These are phyloP conservation scores for Rhizopogon sp. DNA, from an alignment of 768 basidiomycete genomes.

Conservation along the genomic window DNA sequence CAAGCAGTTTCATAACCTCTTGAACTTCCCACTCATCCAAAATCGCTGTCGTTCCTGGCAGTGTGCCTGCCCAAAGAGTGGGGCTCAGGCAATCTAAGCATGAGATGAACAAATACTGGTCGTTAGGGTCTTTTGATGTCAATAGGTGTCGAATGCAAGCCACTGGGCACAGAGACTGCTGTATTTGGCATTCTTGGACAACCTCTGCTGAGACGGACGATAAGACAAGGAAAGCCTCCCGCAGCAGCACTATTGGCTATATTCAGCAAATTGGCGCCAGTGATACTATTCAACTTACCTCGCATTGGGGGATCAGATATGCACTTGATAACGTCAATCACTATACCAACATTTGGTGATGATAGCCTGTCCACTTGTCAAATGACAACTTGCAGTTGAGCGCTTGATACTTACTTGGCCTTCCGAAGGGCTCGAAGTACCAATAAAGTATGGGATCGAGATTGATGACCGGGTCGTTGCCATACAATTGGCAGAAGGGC, in stretches of 20 bases:
- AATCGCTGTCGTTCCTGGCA: constrained; percentile 40
- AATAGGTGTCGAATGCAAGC: constrained; percentile 53
- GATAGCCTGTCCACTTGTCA: background rate
- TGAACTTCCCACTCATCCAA: constrained; percentile 75
- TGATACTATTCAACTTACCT: constrained; percentile 14
- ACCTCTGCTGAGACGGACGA: constrained; percentile 16
- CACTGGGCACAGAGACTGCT: constrained; percentile 25
- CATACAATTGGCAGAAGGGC: background rate
- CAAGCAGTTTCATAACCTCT: constrained; percentile 61
- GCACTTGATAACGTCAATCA: constrained; percentile 21
- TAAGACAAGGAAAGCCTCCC: constrained; percentile 29
- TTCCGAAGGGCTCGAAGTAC: constrained; percentile 21
- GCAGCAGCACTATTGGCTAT: constrained; percentile 21
- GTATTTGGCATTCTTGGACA: constrained; percentile 12
- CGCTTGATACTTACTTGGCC: constrained; percentile 1
- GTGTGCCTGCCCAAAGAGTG: constrained; percentile 64
- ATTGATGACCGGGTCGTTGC: background rate
- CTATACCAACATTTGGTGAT: constrained; percentile 8
- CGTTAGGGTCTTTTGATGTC: constrained; percentile 50
- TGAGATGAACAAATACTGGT: constrained; percentile 60
- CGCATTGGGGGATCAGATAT: constrained; percentile 16
- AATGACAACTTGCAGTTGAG: background rate
- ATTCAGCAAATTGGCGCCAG: constrained; percentile 11
- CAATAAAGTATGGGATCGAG: background rate
- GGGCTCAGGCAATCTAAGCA: constrained; percentile 59